Conservation (phyloP, 2,329 filamentous ascomycete species). For the Microcyclosporella mali region DNA sequence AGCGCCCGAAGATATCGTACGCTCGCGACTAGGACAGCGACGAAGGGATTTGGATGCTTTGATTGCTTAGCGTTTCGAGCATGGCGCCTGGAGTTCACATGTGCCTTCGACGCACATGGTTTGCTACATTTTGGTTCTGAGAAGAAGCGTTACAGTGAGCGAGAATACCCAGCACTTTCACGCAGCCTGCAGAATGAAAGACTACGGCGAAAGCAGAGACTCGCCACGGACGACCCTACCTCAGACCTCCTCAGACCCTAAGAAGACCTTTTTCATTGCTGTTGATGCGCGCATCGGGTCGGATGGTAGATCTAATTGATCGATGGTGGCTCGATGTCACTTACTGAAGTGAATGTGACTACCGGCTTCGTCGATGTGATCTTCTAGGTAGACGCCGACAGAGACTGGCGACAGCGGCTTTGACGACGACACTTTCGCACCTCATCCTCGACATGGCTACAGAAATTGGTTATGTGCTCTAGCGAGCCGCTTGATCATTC, state of each 20-base stretch:
- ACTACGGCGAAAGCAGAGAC: slow-evolving; percentile 7
- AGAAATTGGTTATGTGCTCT: background rate
- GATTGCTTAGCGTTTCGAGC: background rate
- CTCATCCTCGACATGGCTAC: background rate
- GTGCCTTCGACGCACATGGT: too few species aligned
- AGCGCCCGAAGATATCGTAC: slow-evolving; percentile 48
- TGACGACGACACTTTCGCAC: slow-evolving; percentile 2
- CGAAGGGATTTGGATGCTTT: background rate
- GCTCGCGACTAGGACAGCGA: slow-evolving; percentile 34
- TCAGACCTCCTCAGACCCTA: slow-evolving; percentile 19
- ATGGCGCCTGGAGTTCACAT: background rate
- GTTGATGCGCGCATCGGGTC: slow-evolving; percentile 24
- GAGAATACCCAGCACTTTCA: too few species aligned
- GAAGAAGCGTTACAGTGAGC: too few species aligned
- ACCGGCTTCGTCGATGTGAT: slow-evolving; percentile 1
- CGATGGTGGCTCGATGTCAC: slow-evolving; percentile 12
- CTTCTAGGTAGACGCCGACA: background rate
- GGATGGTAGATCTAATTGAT: slow-evolving; percentile 27
- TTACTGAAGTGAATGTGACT: slow-evolving; percentile 1
- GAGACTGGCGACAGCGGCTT: background rate
- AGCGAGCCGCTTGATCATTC: background rate
- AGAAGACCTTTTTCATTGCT: slow-evolving; percentile 21
- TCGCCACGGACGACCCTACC: slow-evolving; percentile 28
- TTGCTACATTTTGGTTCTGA: too few species aligned
- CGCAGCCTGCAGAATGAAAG: background rate